These are phyloP conservation scores for Solanum sitiens DNA, from an alignment of 257 asterid species.

Conservation along the genomic window DNA sequence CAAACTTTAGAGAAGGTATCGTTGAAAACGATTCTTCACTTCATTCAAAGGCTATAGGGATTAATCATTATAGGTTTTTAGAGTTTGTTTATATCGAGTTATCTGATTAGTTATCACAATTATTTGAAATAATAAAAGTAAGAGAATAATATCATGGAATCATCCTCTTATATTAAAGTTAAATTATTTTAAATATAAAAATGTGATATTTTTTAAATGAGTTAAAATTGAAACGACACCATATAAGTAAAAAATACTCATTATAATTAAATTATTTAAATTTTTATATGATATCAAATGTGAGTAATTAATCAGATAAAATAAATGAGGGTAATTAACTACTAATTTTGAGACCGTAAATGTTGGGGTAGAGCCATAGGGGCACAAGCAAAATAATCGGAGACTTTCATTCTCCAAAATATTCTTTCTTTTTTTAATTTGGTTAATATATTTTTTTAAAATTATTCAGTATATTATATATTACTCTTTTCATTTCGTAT, in stretches of 20 bases:
- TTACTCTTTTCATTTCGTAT: not conserved
- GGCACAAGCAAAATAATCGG: slow-evolving; percentile 36
- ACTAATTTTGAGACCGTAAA: slow-evolving; percentile 41
- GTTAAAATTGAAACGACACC: too few relatives aligned
- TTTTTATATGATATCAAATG: not conserved
- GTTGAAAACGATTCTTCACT: not conserved
- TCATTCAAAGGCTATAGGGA: not conserved
- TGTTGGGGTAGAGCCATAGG: slow-evolving; percentile 32
- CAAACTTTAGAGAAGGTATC: not conserved
- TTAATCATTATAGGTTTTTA: not conserved
- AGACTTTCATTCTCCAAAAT: slow-evolving; percentile 64
- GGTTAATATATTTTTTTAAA: not conserved
- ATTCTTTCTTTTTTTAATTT: slow-evolving; percentile 12
- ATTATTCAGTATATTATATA: not conserved
- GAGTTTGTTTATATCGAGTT: not conserved
- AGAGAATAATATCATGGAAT: too few relatives aligned
- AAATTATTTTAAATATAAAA: too few relatives aligned
- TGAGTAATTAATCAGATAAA: not conserved
- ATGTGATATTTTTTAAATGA: too few relatives aligned
- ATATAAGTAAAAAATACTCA: not conserved
- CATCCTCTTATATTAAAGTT: too few relatives aligned
- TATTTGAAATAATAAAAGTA: not conserved
- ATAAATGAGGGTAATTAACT: slow-evolving; percentile 30
- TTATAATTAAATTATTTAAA: not conserved
- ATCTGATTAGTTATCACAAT: not conserved